Conservation (phyloP, 2,329 filamentous ascomycete species). For the Xylaria sp. region DNA sequence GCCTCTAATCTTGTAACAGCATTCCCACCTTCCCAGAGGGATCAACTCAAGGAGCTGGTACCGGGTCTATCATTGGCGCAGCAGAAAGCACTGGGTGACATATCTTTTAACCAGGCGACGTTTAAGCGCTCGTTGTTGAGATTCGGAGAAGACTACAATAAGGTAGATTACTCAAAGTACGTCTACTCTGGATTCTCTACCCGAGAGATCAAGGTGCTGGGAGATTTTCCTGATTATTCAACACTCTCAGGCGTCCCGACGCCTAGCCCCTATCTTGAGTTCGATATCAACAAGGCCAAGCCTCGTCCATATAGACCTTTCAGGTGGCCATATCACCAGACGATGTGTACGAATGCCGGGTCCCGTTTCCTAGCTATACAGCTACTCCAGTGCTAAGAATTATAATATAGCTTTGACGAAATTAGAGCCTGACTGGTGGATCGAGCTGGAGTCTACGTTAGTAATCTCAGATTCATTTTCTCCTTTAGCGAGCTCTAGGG, state of each 20-base stretch:
- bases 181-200: constrained; percentile 76
- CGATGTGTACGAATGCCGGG: constrained; percentile 75
- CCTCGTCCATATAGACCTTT: constrained; percentile 84
- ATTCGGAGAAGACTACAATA: constrained; percentile 51
- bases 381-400: constrained; percentile 9
- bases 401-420: constrained; percentile 73
- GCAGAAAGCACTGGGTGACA: constrained; percentile 36
- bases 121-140: constrained; percentile 46
- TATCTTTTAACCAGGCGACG: constrained; percentile 37
- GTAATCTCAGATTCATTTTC: neutral
- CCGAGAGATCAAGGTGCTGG: constrained; percentile 74
- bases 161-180: constrained; percentile 54
- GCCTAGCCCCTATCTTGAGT: constrained; percentile 70
- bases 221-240: constrained; percentile 83
- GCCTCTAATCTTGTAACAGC: constrained; percentile 36
- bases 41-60: constrained; percentile 37
- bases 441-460: constrained; percentile 75
- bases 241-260: constrained; percentile 77
- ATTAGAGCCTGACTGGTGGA: constrained; percentile 84
- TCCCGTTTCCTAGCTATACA: neutral
- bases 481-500: neutral
- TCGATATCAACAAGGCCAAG: constrained; percentile 73
- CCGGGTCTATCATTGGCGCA: constrained; percentile 34
- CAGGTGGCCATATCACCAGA: constrained; percentile 87
- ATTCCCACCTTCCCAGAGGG: constrained; percentile 42